Evolutionary conservation across 163 green algal species (phyloP).

Genomic region (Coccomyxa subellipsoidea): DNA sequence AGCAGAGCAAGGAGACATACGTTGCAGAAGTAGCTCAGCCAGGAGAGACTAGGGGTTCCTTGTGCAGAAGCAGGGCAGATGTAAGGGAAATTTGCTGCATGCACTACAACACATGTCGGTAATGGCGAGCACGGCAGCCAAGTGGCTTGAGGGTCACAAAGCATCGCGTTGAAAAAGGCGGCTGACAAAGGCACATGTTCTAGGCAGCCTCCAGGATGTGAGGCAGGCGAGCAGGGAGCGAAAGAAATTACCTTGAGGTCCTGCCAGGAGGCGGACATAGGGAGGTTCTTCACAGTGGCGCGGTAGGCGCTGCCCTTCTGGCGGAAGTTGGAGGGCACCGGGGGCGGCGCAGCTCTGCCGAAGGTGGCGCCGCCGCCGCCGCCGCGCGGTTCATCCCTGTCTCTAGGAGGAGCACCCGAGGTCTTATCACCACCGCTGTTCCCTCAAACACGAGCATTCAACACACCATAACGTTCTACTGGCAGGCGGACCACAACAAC

Average conservation of each 20-base stretch:
- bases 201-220: too few relatives aligned
- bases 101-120: too few relatives aligned
- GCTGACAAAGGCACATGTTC: too few relatives aligned
- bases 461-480: not conserved
- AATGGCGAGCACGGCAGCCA: too few relatives aligned
- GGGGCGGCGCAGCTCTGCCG: constrained; percentile 9
- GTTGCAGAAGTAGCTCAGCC: too few relatives aligned
- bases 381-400: not conserved
- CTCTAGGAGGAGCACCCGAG: not conserved
- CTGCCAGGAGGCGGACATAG: constrained; percentile 83
- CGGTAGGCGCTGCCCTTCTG: constrained; percentile 43
- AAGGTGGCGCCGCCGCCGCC: constrained; percentile 35
- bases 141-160: too few relatives aligned
- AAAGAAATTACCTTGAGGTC: constrained; percentile 76
- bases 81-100: not conserved
- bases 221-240: not conserved
- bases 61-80: too few relatives aligned
- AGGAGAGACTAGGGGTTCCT: too few relatives aligned
- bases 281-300: constrained; percentile 77
- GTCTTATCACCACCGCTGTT: not conserved
- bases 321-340: constrained; percentile 21
- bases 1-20: too few relatives aligned
- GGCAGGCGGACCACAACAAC: not conserved
- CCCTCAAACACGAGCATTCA: not conserved
- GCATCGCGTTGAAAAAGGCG: too few relatives aligned